These are phyloP conservation scores for Hamamelis virginiana DNA, from an alignment of 164 flowering plant genomes.

Conservation along the genomic window DNA sequence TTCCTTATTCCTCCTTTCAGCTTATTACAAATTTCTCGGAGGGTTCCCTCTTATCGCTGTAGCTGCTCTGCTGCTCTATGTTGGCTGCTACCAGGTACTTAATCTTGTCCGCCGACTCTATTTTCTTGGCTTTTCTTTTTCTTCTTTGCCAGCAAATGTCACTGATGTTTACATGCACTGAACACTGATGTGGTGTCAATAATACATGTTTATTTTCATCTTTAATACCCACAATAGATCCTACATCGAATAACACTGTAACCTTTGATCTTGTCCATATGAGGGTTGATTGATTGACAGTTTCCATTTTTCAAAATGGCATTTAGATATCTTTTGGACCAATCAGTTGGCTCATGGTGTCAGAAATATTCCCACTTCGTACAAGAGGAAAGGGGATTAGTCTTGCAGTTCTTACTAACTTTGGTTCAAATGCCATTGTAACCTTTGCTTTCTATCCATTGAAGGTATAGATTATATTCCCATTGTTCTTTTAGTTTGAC, in stretches of 20 bases:
- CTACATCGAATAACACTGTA: not conserved
- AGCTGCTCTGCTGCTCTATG: slow-evolving; percentile 77
- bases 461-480: slow-evolving; percentile 46
- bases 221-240: not conserved
- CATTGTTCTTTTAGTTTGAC: not conserved
- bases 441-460: slow-evolving; percentile 92
- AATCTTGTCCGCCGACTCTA: not conserved
- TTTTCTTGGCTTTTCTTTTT: not conserved
- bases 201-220: not conserved
- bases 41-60: slow-evolving; percentile 79
- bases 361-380: slow-evolving; percentile 88
- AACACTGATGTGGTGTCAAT: not conserved
- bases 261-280: not conserved
- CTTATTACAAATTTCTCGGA: slow-evolving; percentile 81
- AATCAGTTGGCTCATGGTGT: slow-evolving; percentile 96
- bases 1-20: slow-evolving; percentile 77
- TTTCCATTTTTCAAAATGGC: slow-evolving; percentile 11
- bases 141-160: not conserved
- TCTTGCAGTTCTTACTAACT: slow-evolving; percentile 93
- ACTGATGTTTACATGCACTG: too few relatives aligned
- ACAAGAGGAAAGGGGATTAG: slow-evolving; percentile 93
- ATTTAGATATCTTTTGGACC: slow-evolving; percentile 93
- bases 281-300: not conserved
- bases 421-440: slow-evolving; percentile 88
- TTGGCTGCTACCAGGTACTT: slow-evolving; percentile 85